Evolutionary conservation across 208 protist genomes (phyloP).

Genomic region (Acanthamoeba triangularis): DNA sequence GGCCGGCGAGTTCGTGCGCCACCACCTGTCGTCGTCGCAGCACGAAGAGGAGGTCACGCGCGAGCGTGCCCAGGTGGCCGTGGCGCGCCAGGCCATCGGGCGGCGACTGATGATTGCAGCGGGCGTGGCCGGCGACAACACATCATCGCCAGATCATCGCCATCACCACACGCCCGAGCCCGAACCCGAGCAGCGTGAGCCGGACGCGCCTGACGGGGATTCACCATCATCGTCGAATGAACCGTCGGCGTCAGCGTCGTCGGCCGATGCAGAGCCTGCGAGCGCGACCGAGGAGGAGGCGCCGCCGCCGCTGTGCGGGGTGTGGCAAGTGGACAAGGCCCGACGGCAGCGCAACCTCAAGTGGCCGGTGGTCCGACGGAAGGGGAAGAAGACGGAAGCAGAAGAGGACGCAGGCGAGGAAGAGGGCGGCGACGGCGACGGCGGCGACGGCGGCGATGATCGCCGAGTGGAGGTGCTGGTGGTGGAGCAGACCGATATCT

Average conservation of each 20-base stretch:
- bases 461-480: not conserved
- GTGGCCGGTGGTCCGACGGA: not conserved
- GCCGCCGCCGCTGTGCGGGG: not conserved
- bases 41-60: not conserved
- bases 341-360: slow-evolving; percentile 16
- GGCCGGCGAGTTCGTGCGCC: not conserved
- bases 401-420: not conserved
- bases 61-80: not conserved
- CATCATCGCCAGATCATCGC: too few species aligned
- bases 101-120: not conserved
- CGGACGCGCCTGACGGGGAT: not conserved
- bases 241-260: not conserved
- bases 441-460: not conserved
- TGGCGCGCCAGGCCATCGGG: not conserved
- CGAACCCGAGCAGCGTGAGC: not conserved
- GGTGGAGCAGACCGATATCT: slow-evolving; percentile 2
- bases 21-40: not conserved
- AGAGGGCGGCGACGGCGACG: not conserved
- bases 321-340: slow-evolving; percentile 18
- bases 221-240: too few species aligned
- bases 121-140: too few species aligned
- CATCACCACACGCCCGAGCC: not conserved
- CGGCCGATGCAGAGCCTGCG: not conserved
- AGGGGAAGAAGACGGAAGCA: not conserved
- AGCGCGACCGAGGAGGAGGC: too few species aligned